Percentiles rank a stretch among this genome's conserved stretches.
These are phyloP conservation scores for Gynochthodes officinalis DNA, from an alignment of 257 asterid species.

Conservation along the genomic window DNA sequence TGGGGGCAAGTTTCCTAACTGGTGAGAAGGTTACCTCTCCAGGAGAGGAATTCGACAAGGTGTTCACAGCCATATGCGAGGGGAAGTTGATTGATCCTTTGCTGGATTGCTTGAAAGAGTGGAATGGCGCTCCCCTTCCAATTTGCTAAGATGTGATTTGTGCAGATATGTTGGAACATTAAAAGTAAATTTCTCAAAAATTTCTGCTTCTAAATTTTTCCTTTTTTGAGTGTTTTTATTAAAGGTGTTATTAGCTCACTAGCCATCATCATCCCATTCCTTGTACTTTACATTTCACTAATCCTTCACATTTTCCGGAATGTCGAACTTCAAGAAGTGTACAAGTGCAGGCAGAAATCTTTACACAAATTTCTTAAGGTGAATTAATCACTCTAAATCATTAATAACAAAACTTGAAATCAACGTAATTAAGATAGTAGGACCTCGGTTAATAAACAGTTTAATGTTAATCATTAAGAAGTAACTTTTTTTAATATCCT, in stretches of 20 bases:
- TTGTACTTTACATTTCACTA: slow-evolving; percentile 1
- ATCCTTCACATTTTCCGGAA: neutral
- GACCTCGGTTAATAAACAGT: too few species aligned
- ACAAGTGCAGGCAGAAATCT: neutral
- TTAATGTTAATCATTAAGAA: too few species aligned
- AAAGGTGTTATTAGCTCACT: neutral
- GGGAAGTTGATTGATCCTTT: slow-evolving; percentile 32
- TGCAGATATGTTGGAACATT: neutral
- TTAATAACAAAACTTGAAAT: too few species aligned
- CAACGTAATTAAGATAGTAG: too few species aligned
- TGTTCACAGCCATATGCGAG: slow-evolving; percentile 25
- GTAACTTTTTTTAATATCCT: too few species aligned
- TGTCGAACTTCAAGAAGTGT: slow-evolving; percentile 10
- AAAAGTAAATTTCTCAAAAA: neutral
- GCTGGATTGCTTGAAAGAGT: slow-evolving; percentile 30
- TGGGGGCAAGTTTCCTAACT: slow-evolving; percentile 20
- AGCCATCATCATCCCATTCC: neutral
- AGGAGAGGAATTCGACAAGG: slow-evolving; percentile 32
- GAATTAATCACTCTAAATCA: too few species aligned
- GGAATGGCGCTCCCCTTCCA: slow-evolving; percentile 31
- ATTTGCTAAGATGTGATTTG: slow-evolving; percentile 15
- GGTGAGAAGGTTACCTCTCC: slow-evolving; percentile 32
- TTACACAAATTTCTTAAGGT: neutral
- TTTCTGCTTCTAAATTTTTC: neutral
- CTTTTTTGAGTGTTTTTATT: neutral